Base-by-base conservation (phyloP, 2,329 filamentous ascomycete species). In the Scleromitrula shiraiana region DNA sequence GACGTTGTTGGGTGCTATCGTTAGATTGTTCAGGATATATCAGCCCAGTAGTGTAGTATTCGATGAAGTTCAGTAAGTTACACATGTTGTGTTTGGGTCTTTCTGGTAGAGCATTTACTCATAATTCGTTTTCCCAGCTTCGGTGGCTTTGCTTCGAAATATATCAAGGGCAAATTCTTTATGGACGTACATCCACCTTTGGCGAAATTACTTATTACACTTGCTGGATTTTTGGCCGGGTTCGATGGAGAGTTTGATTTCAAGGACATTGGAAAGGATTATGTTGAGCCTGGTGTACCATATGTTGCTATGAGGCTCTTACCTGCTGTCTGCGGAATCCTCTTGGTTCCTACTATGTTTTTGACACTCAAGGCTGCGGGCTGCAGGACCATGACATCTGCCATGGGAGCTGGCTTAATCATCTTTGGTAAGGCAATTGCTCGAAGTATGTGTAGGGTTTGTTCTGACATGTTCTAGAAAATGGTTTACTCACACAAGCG, bases 121-220 rank as follows among this genome's bases (percentile, higher is more conserved):
- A 50, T 60, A 42, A 56, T 19, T 19, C 23, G 29, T 47, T 24
- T 49, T 41, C 22, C 54, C 56, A 95, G 89, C 70, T 98, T 98
- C 67, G 93, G 93, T 67, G 93, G 93, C 41, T 98, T 98, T 66
- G 93, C 93, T 56, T 88, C 86, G 60, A 98, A 98, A 70, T 98
- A 98, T 69, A 97, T 98, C 77, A 97, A 98, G 75, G 93, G 93
- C 63, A 85, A 78, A 66, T 98, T 98, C 78, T 98, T 98, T 69
- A 98, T 98, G 93, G 93, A 98, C 66, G 93, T 98, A n/a, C 93
- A 98, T 66, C 93, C 93, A 26, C 93, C 93, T 38, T 77, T 98
- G 52, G 93, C 93, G 57, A 98, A 98, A 74, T 80, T 98, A 65
- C 82, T 98, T 58, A 91, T 98, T 62, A 95, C 93, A 44, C 79